A percentile compares a stretch with the other conserved stretches of the same genome.
These are phyloP conservation scores for Leccinum subtestaceum DNA, from an alignment of 768 basidiomycete genomes.

Conservation along the genomic window DNA sequence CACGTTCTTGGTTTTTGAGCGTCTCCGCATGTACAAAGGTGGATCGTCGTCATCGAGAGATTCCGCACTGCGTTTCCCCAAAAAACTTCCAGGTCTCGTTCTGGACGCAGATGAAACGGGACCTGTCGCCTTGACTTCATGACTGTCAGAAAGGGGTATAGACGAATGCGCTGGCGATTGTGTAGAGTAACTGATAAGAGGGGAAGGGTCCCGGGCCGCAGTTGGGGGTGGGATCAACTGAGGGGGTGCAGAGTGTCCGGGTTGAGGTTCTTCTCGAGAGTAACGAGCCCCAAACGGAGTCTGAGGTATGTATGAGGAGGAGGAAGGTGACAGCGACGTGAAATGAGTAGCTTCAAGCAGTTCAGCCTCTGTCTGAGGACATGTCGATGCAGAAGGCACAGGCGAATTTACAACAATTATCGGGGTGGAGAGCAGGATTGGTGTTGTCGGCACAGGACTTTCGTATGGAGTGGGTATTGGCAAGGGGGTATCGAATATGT, in stretches of 20 bases:
- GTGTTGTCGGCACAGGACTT: neutral
- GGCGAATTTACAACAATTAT: neutral
- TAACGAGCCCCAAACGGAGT: neutral
- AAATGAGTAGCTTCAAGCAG: neutral
- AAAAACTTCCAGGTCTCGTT: neutral
- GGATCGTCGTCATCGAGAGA: constrained; percentile 2
- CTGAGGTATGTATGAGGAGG: neutral
- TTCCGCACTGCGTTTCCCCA: constrained; percentile 14
- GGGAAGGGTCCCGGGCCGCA: constrained; percentile 4
- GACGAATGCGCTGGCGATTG: neutral
- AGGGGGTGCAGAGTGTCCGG: constrained; percentile 1
- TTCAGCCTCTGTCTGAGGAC: neutral
- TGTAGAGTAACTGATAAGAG: neutral
- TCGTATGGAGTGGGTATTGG: neutral
- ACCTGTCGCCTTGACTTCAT: neutral
- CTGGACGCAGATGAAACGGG: neutral
- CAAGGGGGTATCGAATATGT: neutral
- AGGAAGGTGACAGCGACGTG: neutral
- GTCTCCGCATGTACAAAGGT: constrained; percentile 3
- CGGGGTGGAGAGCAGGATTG: neutral
- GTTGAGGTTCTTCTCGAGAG: neutral
- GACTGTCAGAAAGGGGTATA: neutral
- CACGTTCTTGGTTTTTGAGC: constrained; percentile 10
- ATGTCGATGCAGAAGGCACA: neutral
- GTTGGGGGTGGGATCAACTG: constrained; percentile 16